Evolutionary conservation across 768 basidiomycete species (phyloP), one percentile per base, ranked within the genome.

Genomic region (Phlebiopsis flavidoalba): DNA sequence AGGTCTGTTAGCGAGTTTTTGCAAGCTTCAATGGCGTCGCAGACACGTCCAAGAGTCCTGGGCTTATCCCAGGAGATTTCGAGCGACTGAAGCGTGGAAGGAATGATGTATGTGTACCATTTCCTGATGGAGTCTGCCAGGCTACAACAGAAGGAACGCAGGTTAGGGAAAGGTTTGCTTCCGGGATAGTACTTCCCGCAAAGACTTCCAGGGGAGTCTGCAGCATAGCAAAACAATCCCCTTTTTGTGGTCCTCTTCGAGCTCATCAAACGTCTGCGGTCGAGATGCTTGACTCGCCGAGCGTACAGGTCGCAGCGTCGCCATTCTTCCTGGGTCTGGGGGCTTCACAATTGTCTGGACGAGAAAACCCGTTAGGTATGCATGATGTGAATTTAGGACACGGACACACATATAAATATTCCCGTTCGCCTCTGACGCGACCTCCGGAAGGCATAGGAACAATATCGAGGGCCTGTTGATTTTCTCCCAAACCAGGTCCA

Each of bases 401-500:
- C 49, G 22, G 49, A 6, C 49, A 22, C 12, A 50, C 31, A 50
- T 8, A 21, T 8, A 43, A 8, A 43, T 43, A n/a, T 48, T 21
- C 17, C 17, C 8, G 10, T 43, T 49, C 48, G 19, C 19, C 48
- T 7, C 24, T 21, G 48, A 49, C 11, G 19, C 17, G 19, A 49
- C 7, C 46, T 49, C 6, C 10, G 48, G 48, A 24, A 49, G 19
- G 8, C 19, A 10, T 24, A 14, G 48, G 19, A 49, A 10, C 2
- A 49, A 24, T 3, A 24, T 7, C 17, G 6, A 2, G 48, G 48
- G 48, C 19, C 86, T 87, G 67, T 89, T 86, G 57, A 90, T 73
- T 63, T 89, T 87, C 70, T 79, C 83, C 88, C 88, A 90, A 24
- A 90, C 75, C 53, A 83, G 74, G 67, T 83, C 75, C 64, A 89